Percentiles rank a stretch among this genome's conserved stretches.
These are phyloP conservation scores for Venturia oleaginea DNA, from an alignment of 2,329 filamentous ascomycete genomes.

Conservation along the genomic window DNA sequence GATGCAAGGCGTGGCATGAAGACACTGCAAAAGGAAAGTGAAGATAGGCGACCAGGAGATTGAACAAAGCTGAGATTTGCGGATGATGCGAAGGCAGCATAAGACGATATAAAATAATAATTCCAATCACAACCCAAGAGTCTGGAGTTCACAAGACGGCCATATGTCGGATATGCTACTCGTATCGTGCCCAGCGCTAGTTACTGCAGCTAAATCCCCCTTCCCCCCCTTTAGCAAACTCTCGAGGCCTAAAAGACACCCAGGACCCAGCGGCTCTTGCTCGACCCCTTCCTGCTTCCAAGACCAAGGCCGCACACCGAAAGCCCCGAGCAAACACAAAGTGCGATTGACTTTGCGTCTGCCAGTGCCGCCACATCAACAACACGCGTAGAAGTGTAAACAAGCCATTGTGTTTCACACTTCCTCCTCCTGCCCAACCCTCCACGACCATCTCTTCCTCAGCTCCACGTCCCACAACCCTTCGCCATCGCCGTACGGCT, in stretches of 20 bases:
- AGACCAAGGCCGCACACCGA: neutral
- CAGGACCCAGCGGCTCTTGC: neutral
- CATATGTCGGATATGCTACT: neutral
- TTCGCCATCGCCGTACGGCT: neutral
- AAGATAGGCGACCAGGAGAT: neutral
- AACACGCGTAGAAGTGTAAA: neutral
- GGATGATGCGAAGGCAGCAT: neutral
- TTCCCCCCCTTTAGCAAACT: neutral
- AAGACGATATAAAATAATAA: neutral
- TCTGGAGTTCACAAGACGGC: neutral
- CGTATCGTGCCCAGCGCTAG: neutral
- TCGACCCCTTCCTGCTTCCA: neutral
- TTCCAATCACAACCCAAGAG: too few relatives aligned
- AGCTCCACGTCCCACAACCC: neutral
- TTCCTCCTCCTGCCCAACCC: neutral
- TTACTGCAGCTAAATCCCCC: neutral
- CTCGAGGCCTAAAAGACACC: neutral
- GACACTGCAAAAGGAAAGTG: neutral
- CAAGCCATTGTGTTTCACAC: neutral
- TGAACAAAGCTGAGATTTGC: neutral
- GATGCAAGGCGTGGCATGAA: neutral
- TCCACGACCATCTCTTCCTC: neutral
- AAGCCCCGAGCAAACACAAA: neutral
- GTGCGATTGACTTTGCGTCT: neutral
- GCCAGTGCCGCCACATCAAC: neutral